These are phyloP conservation scores for Didymella pinodella DNA, from an alignment of 2,329 filamentous ascomycete species.

Conservation along the genomic window DNA sequence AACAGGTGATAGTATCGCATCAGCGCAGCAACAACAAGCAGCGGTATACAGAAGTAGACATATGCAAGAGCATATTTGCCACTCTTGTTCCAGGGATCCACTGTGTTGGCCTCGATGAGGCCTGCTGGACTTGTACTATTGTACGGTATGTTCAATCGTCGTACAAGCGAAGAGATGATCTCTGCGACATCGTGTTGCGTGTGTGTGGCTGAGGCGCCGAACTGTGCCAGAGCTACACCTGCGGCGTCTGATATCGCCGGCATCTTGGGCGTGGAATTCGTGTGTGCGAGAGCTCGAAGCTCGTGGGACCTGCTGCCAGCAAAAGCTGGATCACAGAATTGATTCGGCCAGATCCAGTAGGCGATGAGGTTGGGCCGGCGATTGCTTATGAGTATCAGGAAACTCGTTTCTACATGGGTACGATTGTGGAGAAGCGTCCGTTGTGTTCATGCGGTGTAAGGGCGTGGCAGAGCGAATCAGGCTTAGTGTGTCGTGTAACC, in stretches of 20 bases:
- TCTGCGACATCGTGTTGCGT: conserved; percentile 41
- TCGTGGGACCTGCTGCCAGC: conserved; percentile 47
- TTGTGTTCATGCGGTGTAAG: conserved; percentile 46
- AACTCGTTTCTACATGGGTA: conserved; percentile 45
- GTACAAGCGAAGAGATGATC: conserved; percentile 40
- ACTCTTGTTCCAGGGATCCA: conserved; percentile 81
- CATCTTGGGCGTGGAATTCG: conserved; percentile 37
- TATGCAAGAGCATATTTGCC: conserved; percentile 88
- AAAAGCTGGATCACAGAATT: conserved; percentile 38
- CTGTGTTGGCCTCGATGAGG: conserved; percentile 63
- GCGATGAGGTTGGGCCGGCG: conserved; percentile 20
- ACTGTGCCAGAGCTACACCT: conserved; percentile 40
- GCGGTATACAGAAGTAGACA: conserved; percentile 83
- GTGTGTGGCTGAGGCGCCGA: conserved; percentile 39
- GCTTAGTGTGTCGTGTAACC: conserved; percentile 30
- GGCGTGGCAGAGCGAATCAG: conserved; percentile 38
- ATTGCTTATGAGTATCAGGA: conserved; percentile 34
- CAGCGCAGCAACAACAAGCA: conserved; percentile 72
- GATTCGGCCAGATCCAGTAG: conserved; percentile 20
- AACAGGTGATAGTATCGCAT: conserved; percentile 86
- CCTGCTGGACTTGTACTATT: conserved; percentile 64
- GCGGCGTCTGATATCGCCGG: conserved; percentile 45
- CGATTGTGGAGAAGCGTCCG: conserved; percentile 31
- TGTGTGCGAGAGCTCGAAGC: conserved; percentile 21
- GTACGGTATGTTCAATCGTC: conserved; percentile 64